Evolutionary conservation across 2,329 filamentous ascomycete species (phyloP), one percentile per base, ranked within the genome.

Genomic region (Cryoendolithus antarcticus): DNA sequence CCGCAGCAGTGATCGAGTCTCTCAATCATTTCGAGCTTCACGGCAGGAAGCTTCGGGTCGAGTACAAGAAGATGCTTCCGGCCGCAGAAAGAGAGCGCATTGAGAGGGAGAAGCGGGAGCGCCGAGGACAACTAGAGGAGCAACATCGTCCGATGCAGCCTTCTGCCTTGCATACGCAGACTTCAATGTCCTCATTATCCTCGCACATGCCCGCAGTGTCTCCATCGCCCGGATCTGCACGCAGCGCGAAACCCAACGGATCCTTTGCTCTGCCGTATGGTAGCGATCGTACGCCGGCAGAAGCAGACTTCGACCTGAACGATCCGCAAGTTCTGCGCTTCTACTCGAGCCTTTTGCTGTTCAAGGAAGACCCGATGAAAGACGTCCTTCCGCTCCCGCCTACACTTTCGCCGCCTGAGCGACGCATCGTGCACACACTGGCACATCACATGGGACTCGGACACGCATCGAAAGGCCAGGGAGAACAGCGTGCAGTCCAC

Each of bases 11-110:
- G 36, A 98, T 98, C 46, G 82, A 94, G 42, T 74, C 81, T 38
- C 82, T 98, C 72, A 98, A 98, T 57, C 86, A 93, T 52, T 82
- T 95, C 61, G 91, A 96, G 56, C 75, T 98, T 6, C 86, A 94
- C 58, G 91, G 91, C 34, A 76, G 91, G 44, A 96, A 96, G 65
- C 68, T 98, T 49, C 75, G 91, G 35, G 91, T 98, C 15, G 91
- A 98, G 62, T 98, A 96, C 68, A 98, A 98, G 72, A 96, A 96
- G 67, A 96, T 98, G 91, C 74, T 98, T 4, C 91, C 91, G 1
- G 76, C 93, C 48, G 85, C 88, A 27, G 91, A 96, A 62, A 77
- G 91, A 38, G 91, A 98, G 63, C 77, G 91, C 31, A 96, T 98
- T 50, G 91, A 98, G 62, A 76, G 91, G 4, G 91, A 96, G 64